Conservation (phyloP, 176 grass and related monocot genomes). For the Otatea glauca region DNA sequence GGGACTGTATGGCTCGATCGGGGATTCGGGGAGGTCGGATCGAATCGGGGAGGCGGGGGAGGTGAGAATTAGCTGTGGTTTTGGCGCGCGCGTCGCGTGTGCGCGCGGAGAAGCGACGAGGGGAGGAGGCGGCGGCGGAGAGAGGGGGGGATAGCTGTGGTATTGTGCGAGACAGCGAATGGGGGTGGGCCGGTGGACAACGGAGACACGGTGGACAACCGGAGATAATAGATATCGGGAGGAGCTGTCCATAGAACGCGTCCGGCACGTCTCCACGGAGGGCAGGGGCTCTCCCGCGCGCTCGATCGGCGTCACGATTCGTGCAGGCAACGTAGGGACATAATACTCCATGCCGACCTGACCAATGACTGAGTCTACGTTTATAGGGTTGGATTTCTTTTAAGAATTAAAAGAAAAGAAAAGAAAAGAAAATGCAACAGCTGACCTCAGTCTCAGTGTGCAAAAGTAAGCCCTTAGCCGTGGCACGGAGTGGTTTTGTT, state of each 20-base stretch:
- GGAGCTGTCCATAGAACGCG: no score
- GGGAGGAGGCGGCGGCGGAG: background rate
- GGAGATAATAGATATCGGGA: background rate
- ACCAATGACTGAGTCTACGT: background rate
- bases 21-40: background rate
- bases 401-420: background rate
- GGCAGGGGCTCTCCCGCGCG: background rate
- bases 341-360: background rate
- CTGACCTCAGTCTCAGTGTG: background rate
- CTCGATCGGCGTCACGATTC: background rate
- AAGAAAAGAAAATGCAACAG: background rate
- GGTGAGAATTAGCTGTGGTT: constrained; percentile 19
- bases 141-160: no score
- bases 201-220: no score
- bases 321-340: background rate
- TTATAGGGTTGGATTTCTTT: background rate
- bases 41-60: background rate
- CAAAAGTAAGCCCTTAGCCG: no score
- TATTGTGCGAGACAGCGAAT: no score
- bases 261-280: background rate
- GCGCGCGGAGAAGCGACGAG: background rate
- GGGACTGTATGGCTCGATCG: background rate
- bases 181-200: no score
- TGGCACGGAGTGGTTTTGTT: no score
- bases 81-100: background rate